These are phyloP conservation scores for Geranium incanum DNA, from an alignment of 441 rosid species.

Conservation along the genomic window DNA sequence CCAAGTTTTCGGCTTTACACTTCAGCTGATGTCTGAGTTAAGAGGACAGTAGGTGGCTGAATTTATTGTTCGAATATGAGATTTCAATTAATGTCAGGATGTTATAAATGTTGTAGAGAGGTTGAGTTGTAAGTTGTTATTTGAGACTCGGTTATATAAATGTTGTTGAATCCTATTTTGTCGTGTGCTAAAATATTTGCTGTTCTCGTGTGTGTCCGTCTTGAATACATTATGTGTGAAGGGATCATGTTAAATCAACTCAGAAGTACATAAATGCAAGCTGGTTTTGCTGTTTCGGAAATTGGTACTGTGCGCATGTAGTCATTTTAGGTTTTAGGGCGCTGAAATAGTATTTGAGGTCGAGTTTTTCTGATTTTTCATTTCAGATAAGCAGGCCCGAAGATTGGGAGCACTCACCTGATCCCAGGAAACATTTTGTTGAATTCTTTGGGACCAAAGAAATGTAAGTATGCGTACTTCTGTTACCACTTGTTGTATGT, in stretches of 20 bases:
- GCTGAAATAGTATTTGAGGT: constrained; percentile 15
- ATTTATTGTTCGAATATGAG: not conserved
- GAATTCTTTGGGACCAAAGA: constrained; percentile 94
- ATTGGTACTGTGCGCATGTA: not conserved
- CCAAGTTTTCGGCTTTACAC: not conserved
- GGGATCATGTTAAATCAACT: not conserved
- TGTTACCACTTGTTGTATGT: constrained; percentile 10
- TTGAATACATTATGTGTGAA: not conserved
- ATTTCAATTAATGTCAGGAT: not conserved
- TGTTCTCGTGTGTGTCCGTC: not conserved
- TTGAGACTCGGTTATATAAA: too few species aligned
- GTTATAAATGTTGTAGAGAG: too few species aligned
- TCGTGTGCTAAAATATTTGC: not conserved
- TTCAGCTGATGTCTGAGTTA: not conserved
- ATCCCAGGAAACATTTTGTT: constrained; percentile 86
- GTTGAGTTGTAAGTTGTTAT: too few species aligned
- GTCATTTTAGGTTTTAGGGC: not conserved
- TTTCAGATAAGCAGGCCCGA: constrained; percentile 86
- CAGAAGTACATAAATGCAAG: not conserved
- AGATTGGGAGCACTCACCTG: constrained; percentile 68
- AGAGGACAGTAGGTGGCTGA: not conserved
- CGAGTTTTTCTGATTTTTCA: constrained; percentile 23
- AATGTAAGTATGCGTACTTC: constrained; percentile 53
- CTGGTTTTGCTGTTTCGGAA: not conserved
- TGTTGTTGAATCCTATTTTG: too few species aligned